phyloP scores from a whole-genome alignment of 1,284 basidiomycete genomes.

The Mixia osmundae region DNA sequence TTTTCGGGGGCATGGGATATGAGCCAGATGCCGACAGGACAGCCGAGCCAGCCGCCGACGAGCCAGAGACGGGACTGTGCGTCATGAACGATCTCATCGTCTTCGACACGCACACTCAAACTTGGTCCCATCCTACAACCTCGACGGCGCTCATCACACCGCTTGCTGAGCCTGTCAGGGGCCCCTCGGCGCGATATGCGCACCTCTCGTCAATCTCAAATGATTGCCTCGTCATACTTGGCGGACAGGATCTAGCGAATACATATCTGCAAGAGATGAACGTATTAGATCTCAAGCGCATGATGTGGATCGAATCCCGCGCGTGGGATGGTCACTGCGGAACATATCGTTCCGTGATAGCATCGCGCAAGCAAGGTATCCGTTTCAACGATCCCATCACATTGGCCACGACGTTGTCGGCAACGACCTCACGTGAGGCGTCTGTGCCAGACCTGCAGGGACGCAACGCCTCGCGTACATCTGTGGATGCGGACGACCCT shows the following conservation, averaged over 20 bases:
- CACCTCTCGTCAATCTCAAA: conserved; percentile 58
- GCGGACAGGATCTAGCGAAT: conserved; percentile 52
- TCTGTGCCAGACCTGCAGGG: too few species aligned
- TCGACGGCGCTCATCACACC: conserved; percentile 9
- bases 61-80: conserved; percentile 5
- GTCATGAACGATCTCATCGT: conserved; percentile 13
- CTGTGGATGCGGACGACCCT: too few species aligned
- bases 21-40: conserved; percentile 22
- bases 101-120: conserved; percentile 9
- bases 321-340: conserved; percentile 73
- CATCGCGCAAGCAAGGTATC: too few species aligned
- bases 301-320: conserved; percentile 50
- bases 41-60: conserved; percentile 18
- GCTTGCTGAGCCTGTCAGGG: conserved; percentile 20
- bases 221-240: conserved; percentile 65
- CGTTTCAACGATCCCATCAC: too few species aligned
- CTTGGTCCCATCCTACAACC: conserved; percentile 9
- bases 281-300: conserved; percentile 48
- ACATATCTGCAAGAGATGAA: conserved; percentile 65
- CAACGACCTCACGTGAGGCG: too few species aligned
- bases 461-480: too few species aligned
- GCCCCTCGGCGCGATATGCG: conserved; percentile 64
- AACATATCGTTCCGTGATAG: conserved; percentile 71
- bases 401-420: too few species aligned
- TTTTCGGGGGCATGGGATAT: conserved; percentile 77